Conservation (phyloP, 2,329 filamentous ascomycete genomes). For the Penicillium thymicola region DNA sequence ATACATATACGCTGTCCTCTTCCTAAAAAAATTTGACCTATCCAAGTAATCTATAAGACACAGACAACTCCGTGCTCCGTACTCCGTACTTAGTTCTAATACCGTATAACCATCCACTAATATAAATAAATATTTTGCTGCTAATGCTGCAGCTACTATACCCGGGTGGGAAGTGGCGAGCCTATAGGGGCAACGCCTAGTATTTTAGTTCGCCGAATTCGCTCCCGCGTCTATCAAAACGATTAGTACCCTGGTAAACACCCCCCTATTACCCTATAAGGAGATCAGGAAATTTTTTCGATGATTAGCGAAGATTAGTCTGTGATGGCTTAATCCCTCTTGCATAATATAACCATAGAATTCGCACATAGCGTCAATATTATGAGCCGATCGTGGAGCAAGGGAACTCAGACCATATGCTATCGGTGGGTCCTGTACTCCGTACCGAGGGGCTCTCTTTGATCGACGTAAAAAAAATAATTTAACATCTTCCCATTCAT, state of each 20-base stretch:
- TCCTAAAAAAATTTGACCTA: neutral
- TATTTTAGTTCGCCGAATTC: conserved; percentile 7
- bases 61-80: neutral
- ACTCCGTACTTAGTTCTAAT: neutral
- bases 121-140: conserved; percentile 2
- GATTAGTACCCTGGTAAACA: neutral
- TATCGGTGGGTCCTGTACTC: conserved; percentile 8
- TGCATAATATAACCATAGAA: conserved; percentile 1
- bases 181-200: conserved; percentile 7
- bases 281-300: neutral
- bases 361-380: conserved; percentile 1
- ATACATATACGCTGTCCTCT: neutral
- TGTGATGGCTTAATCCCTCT: neutral
- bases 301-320: neutral
- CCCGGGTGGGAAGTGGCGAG: conserved; percentile 9
- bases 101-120: conserved; percentile 8
- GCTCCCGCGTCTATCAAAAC: conserved; percentile 10
- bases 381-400: conserved; percentile 10
- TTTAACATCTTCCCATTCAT: conserved; percentile 9
- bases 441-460: conserved; percentile 9
- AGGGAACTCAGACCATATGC: conserved; percentile 12
- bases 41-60: conserved; percentile 6
- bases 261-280: neutral
- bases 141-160: conserved; percentile 10
- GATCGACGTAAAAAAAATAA: conserved; percentile 9